Evolutionary conservation across 225 moss, liverwort and hornwort genomes (phyloP).

Genomic region (Physcomitrellopsis africana): DNA sequence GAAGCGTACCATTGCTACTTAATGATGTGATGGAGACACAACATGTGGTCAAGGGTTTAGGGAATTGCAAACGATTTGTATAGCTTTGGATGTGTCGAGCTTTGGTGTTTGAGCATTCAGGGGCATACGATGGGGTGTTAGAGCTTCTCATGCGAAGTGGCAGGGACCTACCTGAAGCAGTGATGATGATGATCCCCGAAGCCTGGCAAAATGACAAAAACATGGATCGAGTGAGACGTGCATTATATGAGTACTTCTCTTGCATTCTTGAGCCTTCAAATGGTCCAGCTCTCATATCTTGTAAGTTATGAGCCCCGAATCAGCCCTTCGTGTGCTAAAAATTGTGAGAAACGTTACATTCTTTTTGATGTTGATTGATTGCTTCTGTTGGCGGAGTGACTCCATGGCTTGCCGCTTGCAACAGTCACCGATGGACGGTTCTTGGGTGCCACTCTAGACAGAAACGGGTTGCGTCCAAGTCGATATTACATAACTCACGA

Average conservation of each 20-base stretch:
- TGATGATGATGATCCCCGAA: slow-evolving; percentile 97
- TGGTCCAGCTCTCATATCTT: slow-evolving; percentile 86
- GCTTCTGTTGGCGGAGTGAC: neutral
- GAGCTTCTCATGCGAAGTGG: slow-evolving; percentile 77
- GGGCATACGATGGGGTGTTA: slow-evolving; percentile 85
- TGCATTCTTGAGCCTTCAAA: slow-evolving; percentile 87
- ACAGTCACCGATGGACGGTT: slow-evolving; percentile 78
- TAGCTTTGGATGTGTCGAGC: slow-evolving; percentile 7
- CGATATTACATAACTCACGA: slow-evolving; percentile 74
- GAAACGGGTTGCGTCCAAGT: slow-evolving; percentile 83
- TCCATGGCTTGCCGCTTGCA: slow-evolving; percentile 20
- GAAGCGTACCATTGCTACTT: too few relatives aligned
- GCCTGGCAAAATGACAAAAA: slow-evolving; percentile 81
- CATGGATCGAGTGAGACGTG: slow-evolving; percentile 70
- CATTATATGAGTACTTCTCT: slow-evolving; percentile 83
- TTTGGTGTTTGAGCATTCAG: slow-evolving; percentile 31
- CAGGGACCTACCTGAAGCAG: slow-evolving; percentile 75
- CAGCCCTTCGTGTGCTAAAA: neutral
- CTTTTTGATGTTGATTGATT: neutral
- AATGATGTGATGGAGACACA: too few relatives aligned
- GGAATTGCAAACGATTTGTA: neutral
- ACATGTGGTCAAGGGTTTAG: too few relatives aligned
- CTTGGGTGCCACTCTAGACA: slow-evolving; percentile 76
- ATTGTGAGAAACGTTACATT: neutral
- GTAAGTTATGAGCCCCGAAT: slow-evolving; percentile 37